Evolutionary conservation across 495 filamentous ascomycete genomes (phyloP).

Genomic region (Penicillium egyptiacum): DNA sequence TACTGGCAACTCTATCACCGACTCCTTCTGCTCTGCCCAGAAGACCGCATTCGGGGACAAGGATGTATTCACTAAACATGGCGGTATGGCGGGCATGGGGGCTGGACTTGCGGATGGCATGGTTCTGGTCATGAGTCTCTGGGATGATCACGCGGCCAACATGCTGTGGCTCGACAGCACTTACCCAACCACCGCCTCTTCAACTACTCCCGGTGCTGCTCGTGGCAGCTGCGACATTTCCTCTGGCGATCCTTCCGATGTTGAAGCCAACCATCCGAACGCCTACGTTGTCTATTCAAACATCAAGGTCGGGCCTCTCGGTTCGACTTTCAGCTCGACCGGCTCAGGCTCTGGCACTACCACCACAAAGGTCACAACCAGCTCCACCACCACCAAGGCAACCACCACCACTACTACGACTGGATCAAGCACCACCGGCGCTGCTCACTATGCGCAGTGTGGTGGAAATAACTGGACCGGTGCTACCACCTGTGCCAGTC

Average conservation of each 20-base stretch:
- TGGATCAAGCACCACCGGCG: slow-evolving; percentile 27
- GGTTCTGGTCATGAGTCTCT: slow-evolving; percentile 77
- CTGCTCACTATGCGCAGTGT: slow-evolving; percentile 47
- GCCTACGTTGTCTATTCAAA: slow-evolving; percentile 66
- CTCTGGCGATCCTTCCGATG: slow-evolving; percentile 60
- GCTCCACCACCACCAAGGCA: slow-evolving; percentile 21
- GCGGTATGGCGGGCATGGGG: slow-evolving; percentile 60
- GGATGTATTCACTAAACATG: slow-evolving; percentile 57
- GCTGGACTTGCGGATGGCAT: slow-evolving; percentile 56
- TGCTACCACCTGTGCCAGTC: slow-evolving; percentile 45
- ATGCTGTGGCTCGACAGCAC: slow-evolving; percentile 85
- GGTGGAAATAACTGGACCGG: slow-evolving; percentile 51
- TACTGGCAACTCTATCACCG: slow-evolving; percentile 56
- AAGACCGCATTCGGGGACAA: slow-evolving; percentile 61
- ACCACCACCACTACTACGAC: slow-evolving; percentile 27
- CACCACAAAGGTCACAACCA: slow-evolving; percentile 12
- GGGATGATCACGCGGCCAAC: slow-evolving; percentile 74
- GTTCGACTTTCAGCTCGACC: slow-evolving; percentile 53
- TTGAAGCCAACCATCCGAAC: slow-evolving; percentile 55
- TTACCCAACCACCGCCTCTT: slow-evolving; percentile 60
- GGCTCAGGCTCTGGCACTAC: slow-evolving; percentile 16
- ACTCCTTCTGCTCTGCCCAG: slow-evolving; percentile 59
- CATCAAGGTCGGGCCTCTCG: slow-evolving; percentile 67
- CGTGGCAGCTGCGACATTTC: slow-evolving; percentile 67
- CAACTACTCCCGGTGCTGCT: slow-evolving; percentile 59